Percentiles rank a stretch among this genome's conserved stretches.
phyloP scores from a whole-genome alignment of 805 yeast genomes.

The Pichia ethanolica region DNA sequence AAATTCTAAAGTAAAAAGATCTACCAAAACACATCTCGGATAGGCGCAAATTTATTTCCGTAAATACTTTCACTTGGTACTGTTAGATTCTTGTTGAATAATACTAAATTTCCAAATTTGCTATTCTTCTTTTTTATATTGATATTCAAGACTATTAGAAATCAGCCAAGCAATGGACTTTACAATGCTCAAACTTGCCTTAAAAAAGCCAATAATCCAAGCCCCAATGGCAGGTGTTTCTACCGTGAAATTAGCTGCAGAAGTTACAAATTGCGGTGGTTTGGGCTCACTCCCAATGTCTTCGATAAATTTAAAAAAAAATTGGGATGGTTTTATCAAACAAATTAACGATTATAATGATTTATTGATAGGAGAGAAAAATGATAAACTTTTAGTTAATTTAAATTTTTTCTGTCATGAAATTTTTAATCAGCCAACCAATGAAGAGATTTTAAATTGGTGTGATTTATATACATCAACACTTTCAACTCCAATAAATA shows the following conservation, averaged over 20 bases:
- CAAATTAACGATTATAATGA: background rate
- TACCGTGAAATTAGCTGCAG: background rate
- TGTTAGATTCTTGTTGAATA: too few species aligned
- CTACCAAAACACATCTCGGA: too few species aligned
- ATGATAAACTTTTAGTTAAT: background rate
- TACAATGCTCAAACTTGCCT: too few species aligned
- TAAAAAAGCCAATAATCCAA: slow-evolving; percentile 1
- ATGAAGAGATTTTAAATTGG: background rate
- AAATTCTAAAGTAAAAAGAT: too few species aligned
- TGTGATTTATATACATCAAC: background rate
- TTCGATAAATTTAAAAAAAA: background rate
- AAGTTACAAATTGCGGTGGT: background rate
- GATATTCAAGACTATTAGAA: too few species aligned
- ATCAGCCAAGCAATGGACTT: too few species aligned
- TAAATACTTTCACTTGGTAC: too few species aligned
- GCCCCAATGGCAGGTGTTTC: slow-evolving; percentile 1
- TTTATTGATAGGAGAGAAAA: background rate
- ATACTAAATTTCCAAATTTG: too few species aligned
- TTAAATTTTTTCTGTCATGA: background rate
- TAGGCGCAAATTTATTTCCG: too few species aligned
- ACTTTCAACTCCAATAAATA: too few species aligned
- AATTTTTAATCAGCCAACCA: background rate
- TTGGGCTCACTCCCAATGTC: background rate
- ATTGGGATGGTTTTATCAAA: background rate
- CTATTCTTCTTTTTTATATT: too few species aligned